Percentiles rank a stretch among this genome's conserved stretches.
phyloP scores from a whole-genome alignment of 352 stramenopile genomes.

The Pythium vanterpoolii region DNA sequence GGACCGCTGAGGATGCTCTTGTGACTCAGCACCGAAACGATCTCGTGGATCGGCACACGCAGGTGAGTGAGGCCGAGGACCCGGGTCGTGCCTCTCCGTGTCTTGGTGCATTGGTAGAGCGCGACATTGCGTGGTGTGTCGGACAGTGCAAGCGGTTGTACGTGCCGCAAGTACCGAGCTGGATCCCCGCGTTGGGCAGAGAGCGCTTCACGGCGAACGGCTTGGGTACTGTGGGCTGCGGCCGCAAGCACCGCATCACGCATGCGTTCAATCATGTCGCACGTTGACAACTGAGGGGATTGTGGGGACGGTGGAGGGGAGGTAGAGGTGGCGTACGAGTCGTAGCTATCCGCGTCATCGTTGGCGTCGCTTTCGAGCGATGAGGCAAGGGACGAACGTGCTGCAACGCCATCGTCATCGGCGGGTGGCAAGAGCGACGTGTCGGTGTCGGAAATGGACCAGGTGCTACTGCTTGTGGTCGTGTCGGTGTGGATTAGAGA shows the following conservation, averaged over 20 bases:
- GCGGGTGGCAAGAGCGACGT: not conserved
- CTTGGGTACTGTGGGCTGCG: not conserved
- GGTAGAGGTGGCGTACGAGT: too few relatives aligned
- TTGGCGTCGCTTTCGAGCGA: not conserved
- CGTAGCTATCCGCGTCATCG: not conserved
- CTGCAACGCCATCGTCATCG: too few relatives aligned
- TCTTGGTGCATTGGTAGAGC: conserved; percentile 9
- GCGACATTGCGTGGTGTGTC: not conserved
- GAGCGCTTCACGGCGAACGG: conserved; percentile 13
- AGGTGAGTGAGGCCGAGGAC: conserved; percentile 16
- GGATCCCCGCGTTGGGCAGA: conserved; percentile 1
- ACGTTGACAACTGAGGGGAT: not conserved
- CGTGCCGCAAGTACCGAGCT: not conserved
- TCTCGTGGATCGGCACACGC: conserved; percentile 17
- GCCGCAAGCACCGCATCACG: conserved; percentile 6
- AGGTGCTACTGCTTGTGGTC: conserved; percentile 1
- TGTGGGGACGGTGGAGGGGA: not conserved
- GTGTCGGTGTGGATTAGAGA: not conserved
- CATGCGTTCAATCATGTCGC: conserved; percentile 8
- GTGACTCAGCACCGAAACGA: conserved; percentile 17
- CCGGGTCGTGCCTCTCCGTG: conserved; percentile 3
- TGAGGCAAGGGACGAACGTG: too few relatives aligned
- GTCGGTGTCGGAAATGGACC: not conserved
- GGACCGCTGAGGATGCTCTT: conserved; percentile 16
- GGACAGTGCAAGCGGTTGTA: not conserved